Evolutionary conservation across 2,329 filamentous ascomycete genomes (phyloP).

Genomic region (Cercospora zeina): DNA sequence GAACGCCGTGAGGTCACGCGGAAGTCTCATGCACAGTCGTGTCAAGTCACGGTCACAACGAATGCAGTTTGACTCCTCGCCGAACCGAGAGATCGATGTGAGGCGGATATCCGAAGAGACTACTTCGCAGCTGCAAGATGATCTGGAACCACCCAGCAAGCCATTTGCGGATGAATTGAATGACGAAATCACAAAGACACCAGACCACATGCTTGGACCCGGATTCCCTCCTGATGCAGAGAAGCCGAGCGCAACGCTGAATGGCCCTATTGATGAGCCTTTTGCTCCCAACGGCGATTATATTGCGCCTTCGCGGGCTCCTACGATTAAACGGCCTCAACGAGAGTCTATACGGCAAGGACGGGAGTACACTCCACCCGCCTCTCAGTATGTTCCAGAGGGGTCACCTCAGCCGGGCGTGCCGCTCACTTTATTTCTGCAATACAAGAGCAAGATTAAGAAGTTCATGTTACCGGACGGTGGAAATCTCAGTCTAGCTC

Average conservation of each 20-base stretch:
- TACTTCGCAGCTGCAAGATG: slow-evolving; percentile 42
- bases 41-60: slow-evolving; percentile 33
- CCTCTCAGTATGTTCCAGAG: slow-evolving; percentile 49
- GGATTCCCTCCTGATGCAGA: slow-evolving; percentile 34
- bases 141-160: slow-evolving; percentile 35
- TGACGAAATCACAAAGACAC: slow-evolving; percentile 57
- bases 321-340: slow-evolving; percentile 20
- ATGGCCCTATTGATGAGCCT: slow-evolving; percentile 40
- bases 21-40: slow-evolving; percentile 46
- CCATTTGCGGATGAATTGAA: slow-evolving; percentile 36
- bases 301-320: slow-evolving; percentile 21
- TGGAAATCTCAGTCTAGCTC: slow-evolving; percentile 79
- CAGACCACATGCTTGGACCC: slow-evolving; percentile 63
- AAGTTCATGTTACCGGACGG: slow-evolving; percentile 89
- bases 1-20: slow-evolving; percentile 65
- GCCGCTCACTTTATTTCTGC: slow-evolving; percentile 88
- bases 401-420: slow-evolving; percentile 73
- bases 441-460: slow-evolving; percentile 96
- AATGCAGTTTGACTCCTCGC: slow-evolving; percentile 57
- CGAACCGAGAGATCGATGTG: slow-evolving; percentile 54
- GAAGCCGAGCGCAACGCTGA: slow-evolving; percentile 38
- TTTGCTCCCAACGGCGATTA: slow-evolving; percentile 26
- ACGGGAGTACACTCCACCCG: slow-evolving; percentile 42
- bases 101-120: slow-evolving; percentile 65
- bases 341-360: slow-evolving; percentile 26